These are phyloP conservation scores for Meyerozyma guilliermondii DNA, from an alignment of 1,139 yeast genomes.

Conservation along the genomic window DNA sequence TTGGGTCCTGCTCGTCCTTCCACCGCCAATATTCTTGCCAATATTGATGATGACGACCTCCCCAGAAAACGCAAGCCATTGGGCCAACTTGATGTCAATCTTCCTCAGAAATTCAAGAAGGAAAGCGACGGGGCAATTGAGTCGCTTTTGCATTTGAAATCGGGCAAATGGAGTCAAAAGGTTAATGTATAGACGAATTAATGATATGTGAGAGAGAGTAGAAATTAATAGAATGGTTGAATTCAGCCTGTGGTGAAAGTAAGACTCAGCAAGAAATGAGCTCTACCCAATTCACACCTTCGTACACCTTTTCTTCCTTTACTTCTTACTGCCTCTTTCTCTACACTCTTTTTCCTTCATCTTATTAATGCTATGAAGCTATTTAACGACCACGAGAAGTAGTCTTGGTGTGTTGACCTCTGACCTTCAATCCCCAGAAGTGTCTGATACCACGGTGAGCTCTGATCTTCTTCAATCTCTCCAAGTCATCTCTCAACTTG, in stretches of 20 bases:
- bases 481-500: conserved; percentile 99
- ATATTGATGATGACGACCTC: conserved; percentile 9
- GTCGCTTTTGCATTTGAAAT: conserved; percentile 38
- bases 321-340: neutral
- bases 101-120: conserved; percentile 9
- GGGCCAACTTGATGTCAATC: conserved; percentile 19
- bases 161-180: conserved; percentile 30
- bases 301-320: neutral
- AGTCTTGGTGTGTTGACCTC: conserved; percentile 99
- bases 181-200: conserved; percentile 4
- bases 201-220: neutral
- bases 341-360: neutral
- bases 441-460: conserved; percentile 99
- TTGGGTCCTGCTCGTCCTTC: conserved; percentile 24
- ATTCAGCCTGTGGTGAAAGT: no score
- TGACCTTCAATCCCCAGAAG: conserved; percentile 96
- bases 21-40: conserved; percentile 6
- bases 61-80: conserved; percentile 25
- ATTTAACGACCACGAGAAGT: conserved; percentile 85
- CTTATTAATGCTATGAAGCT: conserved; percentile 1
- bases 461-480: conserved; percentile 99
- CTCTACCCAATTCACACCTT: no score
- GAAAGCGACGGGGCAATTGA: conserved; percentile 28
- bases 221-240: no score
- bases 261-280: no score